phyloP scores from a whole-genome alignment of 2,329 filamentous ascomycete genomes.

The Diplocarpon rosae region DNA sequence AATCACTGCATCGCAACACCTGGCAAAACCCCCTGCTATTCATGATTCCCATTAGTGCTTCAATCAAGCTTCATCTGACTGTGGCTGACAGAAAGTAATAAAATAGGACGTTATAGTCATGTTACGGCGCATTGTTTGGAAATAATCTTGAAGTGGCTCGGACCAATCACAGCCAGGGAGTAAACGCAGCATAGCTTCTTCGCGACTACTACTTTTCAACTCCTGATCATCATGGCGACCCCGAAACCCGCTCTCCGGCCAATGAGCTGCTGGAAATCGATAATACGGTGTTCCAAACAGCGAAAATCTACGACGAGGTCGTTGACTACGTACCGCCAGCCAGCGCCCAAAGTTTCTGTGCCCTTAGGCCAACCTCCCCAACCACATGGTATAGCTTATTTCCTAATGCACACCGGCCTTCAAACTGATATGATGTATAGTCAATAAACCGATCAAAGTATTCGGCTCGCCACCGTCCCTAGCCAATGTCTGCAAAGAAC shows the following conservation, averaged over 20 bases:
- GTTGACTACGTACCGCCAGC: slow-evolving; percentile 38
- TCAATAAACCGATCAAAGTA: slow-evolving; percentile 38
- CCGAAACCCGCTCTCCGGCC: slow-evolving; percentile 43
- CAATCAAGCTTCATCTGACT: slow-evolving; percentile 1
- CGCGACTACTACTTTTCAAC: slow-evolving; percentile 6
- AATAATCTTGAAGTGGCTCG: background rate
- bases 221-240: slow-evolving; percentile 20
- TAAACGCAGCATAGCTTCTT: slow-evolving; percentile 11
- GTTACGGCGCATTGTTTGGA: too few species aligned
- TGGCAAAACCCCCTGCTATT: slow-evolving; percentile 10
- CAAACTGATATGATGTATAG: slow-evolving; percentile 12
- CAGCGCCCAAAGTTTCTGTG: slow-evolving; percentile 23
- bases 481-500: slow-evolving; percentile 47
- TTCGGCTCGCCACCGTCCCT: slow-evolving; percentile 44
- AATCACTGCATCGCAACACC: slow-evolving; percentile 14
- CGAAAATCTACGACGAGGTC: slow-evolving; percentile 36
- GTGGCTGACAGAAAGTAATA: background rate
- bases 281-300: slow-evolving; percentile 47
- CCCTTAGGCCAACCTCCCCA: slow-evolving; percentile 6
- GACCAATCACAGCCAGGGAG: slow-evolving; percentile 18
- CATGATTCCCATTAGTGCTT: slow-evolving; percentile 10
- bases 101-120: too few species aligned
- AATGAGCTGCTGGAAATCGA: slow-evolving; percentile 57
- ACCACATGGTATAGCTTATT: slow-evolving; percentile 10
- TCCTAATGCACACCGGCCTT: background rate